Evolutionary conservation across 305 asterid species (phyloP).

Genomic region (Solanum hybrid): DNA sequence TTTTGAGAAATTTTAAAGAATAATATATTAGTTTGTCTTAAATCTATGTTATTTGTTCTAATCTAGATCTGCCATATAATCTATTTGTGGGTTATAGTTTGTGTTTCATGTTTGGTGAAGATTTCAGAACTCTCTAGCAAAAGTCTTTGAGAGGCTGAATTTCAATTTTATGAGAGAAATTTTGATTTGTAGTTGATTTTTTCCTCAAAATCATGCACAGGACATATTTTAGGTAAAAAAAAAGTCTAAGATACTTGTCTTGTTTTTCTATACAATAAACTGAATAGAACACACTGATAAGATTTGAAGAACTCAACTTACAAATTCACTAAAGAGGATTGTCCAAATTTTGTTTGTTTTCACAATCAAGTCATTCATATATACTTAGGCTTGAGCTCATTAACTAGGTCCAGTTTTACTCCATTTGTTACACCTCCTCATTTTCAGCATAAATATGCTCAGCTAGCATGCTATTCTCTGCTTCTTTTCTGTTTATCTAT

Average conservation of each 20-base stretch:
- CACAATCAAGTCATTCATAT: neutral
- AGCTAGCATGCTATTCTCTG: neutral
- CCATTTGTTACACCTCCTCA: neutral
- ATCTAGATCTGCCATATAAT: too few species aligned
- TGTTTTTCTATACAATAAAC: too few species aligned
- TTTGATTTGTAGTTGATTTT: too few species aligned
- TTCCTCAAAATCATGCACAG: too few species aligned
- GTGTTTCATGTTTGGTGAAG: neutral
- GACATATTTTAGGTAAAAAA: too few species aligned
- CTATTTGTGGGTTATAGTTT: neutral
- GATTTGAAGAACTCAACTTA: too few species aligned
- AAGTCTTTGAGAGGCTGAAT: too few species aligned
- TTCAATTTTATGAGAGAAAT: too few species aligned
- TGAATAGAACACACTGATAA: too few species aligned
- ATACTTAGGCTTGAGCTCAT: neutral
- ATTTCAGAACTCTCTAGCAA: neutral
- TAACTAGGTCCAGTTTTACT: neutral
- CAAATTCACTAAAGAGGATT: too few species aligned
- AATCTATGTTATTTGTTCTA: neutral
- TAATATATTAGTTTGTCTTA: neutral
- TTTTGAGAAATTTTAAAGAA: neutral
- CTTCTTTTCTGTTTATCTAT: neutral
- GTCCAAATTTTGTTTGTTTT: too few species aligned
- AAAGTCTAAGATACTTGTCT: too few species aligned
- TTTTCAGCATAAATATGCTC: neutral